Percentiles rank a stretch among this genome's conserved stretches.
Evolutionary conservation across 208 protist genomes (phyloP).

Genomic region (Leishmania aethiopica): DNA sequence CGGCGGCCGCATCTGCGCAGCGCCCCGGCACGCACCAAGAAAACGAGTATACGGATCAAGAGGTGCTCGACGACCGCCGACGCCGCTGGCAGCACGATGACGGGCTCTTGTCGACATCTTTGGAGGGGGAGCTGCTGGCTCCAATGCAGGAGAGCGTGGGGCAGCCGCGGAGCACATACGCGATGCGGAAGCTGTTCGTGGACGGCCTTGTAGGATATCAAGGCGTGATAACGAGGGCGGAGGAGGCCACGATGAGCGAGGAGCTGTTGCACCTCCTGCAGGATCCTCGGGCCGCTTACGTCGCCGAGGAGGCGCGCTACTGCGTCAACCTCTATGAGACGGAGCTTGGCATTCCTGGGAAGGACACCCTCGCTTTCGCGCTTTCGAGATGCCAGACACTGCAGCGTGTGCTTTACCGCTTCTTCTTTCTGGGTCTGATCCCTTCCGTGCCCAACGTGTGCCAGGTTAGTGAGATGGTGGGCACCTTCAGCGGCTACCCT

Average conservation of each 20-base stretch:
- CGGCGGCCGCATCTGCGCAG: neutral
- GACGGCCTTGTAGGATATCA: slow-evolving; percentile 80
- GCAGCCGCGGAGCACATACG: slow-evolving; percentile 82
- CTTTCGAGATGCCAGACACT: slow-evolving; percentile 66
- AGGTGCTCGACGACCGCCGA: slow-evolving; percentile 52
- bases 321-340: slow-evolving; percentile 90
- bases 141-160: slow-evolving; percentile 67
- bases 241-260: slow-evolving; percentile 75
- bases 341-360: slow-evolving; percentile 77
- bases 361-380: slow-evolving; percentile 86
- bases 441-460: slow-evolving; percentile 84
- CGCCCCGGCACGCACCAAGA: neutral
- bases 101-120: slow-evolving; percentile 42
- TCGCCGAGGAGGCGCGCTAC: slow-evolving; percentile 88
- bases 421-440: slow-evolving; percentile 85
- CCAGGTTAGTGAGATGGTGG: slow-evolving; percentile 91
- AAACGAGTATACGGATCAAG: neutral
- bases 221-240: slow-evolving; percentile 75
- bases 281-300: slow-evolving; percentile 72
- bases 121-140: slow-evolving; percentile 71
- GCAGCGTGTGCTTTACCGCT: slow-evolving; percentile 70
- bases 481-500: slow-evolving; percentile 89
- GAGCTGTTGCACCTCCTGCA: slow-evolving; percentile 83
- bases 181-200: slow-evolving; percentile 79
- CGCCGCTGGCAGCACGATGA: slow-evolving; percentile 56